Percentiles rank a stretch among this genome's conserved stretches.
phyloP scores from a whole-genome alignment of 495 filamentous ascomycete genomes.

The Xylaria cubensis region DNA sequence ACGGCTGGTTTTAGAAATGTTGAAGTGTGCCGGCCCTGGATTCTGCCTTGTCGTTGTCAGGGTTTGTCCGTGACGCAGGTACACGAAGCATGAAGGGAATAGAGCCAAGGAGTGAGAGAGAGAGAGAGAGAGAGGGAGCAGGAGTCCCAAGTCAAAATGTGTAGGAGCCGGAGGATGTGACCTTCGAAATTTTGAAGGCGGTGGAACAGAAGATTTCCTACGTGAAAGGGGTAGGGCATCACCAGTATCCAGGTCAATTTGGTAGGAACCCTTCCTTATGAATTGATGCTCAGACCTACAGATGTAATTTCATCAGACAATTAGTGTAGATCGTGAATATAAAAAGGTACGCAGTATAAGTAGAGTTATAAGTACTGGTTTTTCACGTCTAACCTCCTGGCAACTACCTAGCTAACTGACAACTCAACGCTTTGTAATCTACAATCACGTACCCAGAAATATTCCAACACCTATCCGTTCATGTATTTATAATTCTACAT shows the following conservation, averaged over 20 bases:
- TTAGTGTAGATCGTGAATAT: background rate
- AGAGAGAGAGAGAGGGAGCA: background rate
- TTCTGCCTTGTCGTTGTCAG: background rate
- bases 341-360: background rate
- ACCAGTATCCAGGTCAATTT: too few relatives aligned
- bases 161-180: background rate
- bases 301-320: background rate
- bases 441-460: background rate
- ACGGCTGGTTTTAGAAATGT: slow-evolving; percentile 10
- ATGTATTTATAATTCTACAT: background rate
- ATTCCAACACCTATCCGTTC: background rate
- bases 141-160: background rate
- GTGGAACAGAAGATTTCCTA: background rate
- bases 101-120: background rate
- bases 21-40: background rate
- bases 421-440: background rate
- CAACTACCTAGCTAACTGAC: background rate
- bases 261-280: background rate
- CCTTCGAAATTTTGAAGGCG: background rate
- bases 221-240: background rate
- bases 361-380: background rate
- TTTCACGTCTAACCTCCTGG: background rate
- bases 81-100: background rate
- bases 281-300: background rate
- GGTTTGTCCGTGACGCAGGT: background rate